Conservation (phyloP, 805 yeast species). For the Saccharomycopsis sp. region DNA sequence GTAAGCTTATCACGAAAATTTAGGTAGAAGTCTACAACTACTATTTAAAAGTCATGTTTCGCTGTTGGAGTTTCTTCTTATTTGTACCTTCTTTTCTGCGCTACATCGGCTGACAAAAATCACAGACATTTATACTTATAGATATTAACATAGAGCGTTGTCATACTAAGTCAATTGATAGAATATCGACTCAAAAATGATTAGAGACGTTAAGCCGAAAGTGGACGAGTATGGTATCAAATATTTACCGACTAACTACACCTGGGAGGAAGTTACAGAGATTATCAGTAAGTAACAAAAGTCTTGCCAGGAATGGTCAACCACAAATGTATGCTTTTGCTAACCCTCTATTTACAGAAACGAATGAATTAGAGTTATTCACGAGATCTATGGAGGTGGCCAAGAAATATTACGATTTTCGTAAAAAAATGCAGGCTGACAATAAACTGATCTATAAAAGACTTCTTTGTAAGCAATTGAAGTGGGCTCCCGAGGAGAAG, state of each 20-base stretch:
- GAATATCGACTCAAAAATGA: background rate
- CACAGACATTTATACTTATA: background rate
- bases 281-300: conserved; percentile 2
- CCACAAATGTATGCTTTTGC: too few relatives aligned
- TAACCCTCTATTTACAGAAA: background rate
- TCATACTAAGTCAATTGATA: background rate
- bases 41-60: too few relatives aligned
- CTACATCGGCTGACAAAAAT: background rate
- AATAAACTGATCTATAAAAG: conserved; percentile 9
- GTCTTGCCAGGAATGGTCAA: background rate
- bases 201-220: conserved; percentile 1
- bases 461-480: conserved; percentile 16
- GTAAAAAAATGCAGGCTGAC: conserved; percentile 3
- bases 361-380: conserved; percentile 11
- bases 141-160: conserved; percentile 1
- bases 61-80: too few relatives aligned
- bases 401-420: conserved; percentile 6
- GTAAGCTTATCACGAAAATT: too few relatives aligned
- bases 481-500: conserved; percentile 12
- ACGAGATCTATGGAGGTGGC: conserved; percentile 11
- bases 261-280: conserved; percentile 9
- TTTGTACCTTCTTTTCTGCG: too few relatives aligned
- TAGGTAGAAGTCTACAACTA: too few relatives aligned
- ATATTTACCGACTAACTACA: conserved; percentile 7
- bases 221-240: conserved; percentile 7